Evolutionary conservation across 1,139 yeast genomes (phyloP).

Genomic region (Taphrina confusa): DNA sequence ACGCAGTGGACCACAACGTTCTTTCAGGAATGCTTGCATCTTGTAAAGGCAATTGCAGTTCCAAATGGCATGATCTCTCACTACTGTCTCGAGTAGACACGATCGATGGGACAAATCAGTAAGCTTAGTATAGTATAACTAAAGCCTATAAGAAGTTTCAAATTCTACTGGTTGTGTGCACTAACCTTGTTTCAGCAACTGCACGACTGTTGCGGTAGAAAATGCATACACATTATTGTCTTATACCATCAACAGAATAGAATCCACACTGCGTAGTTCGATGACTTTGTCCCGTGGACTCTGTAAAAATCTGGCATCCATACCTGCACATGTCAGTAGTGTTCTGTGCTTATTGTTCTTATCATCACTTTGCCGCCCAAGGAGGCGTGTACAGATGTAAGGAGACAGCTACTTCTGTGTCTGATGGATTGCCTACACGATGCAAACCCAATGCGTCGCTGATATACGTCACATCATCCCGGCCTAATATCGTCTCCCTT

Average conservation of each 20-base stretch:
- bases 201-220: too few relatives aligned
- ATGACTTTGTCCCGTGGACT: slow-evolving; percentile 22
- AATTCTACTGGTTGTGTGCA: too few relatives aligned
- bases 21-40: too few relatives aligned
- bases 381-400: slow-evolving; percentile 79
- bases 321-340: not conserved
- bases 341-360: not conserved
- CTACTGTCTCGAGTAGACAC: too few relatives aligned
- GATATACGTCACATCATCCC: slow-evolving; percentile 57
- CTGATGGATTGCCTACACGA: slow-evolving; percentile 58
- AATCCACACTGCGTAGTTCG: slow-evolving; percentile 31
- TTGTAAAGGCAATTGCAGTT: too few relatives aligned
- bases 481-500: slow-evolving; percentile 40
- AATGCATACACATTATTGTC: slow-evolving; percentile 1
- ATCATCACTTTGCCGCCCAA: slow-evolving; percentile 59
- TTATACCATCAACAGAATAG: slow-evolving; percentile 24
- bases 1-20: too few relatives aligned
- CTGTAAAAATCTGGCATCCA: slow-evolving; percentile 31
- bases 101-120: too few relatives aligned
- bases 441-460: slow-evolving; percentile 69
- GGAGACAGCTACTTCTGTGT: slow-evolving; percentile 59
- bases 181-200: too few relatives aligned
- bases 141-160: too few relatives aligned
- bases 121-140: too few relatives aligned
- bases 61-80: too few relatives aligned